These are phyloP conservation scores for Abortiporus biennis DNA, from an alignment of 1,284 basidiomycete genomes.

Conservation along the genomic window DNA sequence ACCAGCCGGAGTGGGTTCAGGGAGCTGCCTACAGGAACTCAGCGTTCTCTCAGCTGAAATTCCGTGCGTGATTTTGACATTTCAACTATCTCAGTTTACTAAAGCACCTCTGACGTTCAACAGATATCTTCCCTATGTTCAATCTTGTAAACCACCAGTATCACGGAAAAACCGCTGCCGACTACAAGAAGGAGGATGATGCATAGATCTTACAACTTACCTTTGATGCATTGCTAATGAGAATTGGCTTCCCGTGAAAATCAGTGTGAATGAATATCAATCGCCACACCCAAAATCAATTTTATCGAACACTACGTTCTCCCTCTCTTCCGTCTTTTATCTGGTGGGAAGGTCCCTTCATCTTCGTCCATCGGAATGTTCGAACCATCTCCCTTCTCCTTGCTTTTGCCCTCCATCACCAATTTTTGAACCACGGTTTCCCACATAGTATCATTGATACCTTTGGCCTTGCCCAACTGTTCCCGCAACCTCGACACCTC, in stretches of 20 bases:
- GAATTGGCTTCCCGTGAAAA: too few species aligned
- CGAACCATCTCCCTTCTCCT: constrained; percentile 15
- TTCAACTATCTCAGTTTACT: constrained; percentile 6
- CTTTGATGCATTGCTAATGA: too few species aligned
- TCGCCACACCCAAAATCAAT: neutral
- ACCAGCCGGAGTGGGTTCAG: constrained; percentile 85
- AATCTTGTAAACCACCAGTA: constrained; percentile 88
- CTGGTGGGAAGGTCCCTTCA: too few species aligned
- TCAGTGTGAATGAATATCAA: neutral
- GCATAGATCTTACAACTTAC: constrained; percentile 15
- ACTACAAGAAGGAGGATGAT: constrained; percentile 46
- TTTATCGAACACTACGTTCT: constrained; percentile 7
- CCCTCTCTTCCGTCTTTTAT: constrained; percentile 2
- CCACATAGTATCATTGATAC: constrained; percentile 89
- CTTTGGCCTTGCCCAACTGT: constrained; percentile 75
- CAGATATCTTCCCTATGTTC: constrained; percentile 75
- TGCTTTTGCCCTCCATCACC: constrained; percentile 35
- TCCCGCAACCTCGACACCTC: constrained; percentile 62
- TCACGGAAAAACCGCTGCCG: constrained; percentile 82
- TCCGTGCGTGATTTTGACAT: constrained; percentile 53
- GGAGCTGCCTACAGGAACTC: constrained; percentile 88
- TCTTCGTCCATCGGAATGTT: neutral
- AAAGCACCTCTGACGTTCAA: neutral
- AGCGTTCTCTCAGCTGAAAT: constrained; percentile 87
- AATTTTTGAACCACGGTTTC: constrained; percentile 65